Conservation (phyloP, 2,329 filamentous ascomycete genomes). For the Coniochaeta prunicola region DNA sequence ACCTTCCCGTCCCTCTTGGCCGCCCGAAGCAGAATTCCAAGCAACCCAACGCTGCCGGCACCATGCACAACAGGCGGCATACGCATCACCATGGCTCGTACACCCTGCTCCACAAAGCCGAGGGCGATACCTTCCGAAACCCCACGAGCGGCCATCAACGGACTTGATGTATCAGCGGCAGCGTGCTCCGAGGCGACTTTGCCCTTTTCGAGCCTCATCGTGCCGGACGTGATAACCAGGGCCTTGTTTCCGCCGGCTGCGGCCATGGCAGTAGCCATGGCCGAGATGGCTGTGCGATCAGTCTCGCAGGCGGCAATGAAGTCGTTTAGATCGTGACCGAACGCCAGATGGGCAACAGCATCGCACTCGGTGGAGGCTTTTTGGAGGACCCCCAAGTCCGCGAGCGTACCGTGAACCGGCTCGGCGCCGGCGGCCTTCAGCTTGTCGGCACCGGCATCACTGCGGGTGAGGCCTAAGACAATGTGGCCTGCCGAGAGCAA, state of each 20-base stretch:
- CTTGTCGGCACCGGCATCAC: conserved; percentile 17
- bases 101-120: conserved; percentile 17
- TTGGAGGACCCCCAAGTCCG: conserved; percentile 23
- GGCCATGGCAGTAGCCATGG: conserved; percentile 23
- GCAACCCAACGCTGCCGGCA: conserved; percentile 22
- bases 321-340: conserved; percentile 27
- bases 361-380: neutral
- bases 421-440: conserved; percentile 24
- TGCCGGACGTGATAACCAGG: conserved; percentile 29
- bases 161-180: conserved; percentile 1
- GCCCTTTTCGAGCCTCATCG: conserved; percentile 19
- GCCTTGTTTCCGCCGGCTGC: conserved; percentile 19
- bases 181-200: conserved; percentile 21
- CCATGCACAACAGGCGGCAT: conserved; percentile 31
- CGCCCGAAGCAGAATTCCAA: conserved; percentile 15
- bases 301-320: conserved; percentile 16
- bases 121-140: conserved; percentile 18
- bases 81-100: conserved; percentile 26
- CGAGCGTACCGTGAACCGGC: conserved; percentile 24
- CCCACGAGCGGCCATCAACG: conserved; percentile 5
- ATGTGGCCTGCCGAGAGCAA: conserved; percentile 29
- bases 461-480: conserved; percentile 32
- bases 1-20: conserved; percentile 21
- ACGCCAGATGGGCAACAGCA: neutral
- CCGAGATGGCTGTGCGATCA: conserved; percentile 26